Percentiles rank a stretch among this genome's conserved stretches.
Evolutionary conservation across 306 rosid genomes (phyloP).

Genomic region (Pachyrhizus erosus): DNA sequence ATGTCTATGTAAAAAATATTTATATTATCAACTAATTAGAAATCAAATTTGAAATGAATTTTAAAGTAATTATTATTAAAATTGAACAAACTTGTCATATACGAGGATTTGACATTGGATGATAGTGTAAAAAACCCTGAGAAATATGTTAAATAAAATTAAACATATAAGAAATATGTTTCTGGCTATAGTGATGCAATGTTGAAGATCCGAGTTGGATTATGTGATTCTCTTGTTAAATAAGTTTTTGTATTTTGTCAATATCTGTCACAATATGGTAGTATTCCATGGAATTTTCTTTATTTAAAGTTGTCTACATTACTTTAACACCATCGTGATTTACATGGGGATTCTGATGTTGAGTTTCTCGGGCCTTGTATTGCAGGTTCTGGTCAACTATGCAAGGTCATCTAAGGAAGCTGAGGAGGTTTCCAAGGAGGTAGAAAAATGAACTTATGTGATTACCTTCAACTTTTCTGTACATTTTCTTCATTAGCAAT

Average conservation of each 20-base stretch:
- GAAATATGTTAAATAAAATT: too few relatives aligned
- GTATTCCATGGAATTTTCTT: neutral
- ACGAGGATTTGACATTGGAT: too few relatives aligned
- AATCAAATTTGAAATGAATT: too few relatives aligned
- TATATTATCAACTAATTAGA: too few relatives aligned
- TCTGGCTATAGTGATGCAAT: conserved; percentile 9
- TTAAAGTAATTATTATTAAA: too few relatives aligned
- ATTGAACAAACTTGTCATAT: too few relatives aligned
- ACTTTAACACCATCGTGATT: neutral
- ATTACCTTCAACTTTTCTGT: neutral
- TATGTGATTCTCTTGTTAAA: neutral
- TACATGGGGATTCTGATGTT: conserved; percentile 27
- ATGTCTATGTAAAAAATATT: too few relatives aligned
- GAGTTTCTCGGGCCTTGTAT: conserved; percentile 26
- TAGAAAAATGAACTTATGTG: conserved; percentile 14
- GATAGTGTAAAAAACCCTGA: too few relatives aligned
- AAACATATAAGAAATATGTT: neutral
- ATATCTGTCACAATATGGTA: neutral
- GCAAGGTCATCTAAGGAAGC: conserved; percentile 97
- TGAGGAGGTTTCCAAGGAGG: conserved; percentile 93
- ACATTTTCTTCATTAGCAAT: neutral
- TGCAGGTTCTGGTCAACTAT: conserved; percentile 87
- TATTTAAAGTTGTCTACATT: neutral
- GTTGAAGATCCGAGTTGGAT: neutral
- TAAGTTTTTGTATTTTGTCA: neutral